Evolutionary conservation across 768 basidiomycete species (phyloP).

Genomic region (Suillus occidentalis): DNA sequence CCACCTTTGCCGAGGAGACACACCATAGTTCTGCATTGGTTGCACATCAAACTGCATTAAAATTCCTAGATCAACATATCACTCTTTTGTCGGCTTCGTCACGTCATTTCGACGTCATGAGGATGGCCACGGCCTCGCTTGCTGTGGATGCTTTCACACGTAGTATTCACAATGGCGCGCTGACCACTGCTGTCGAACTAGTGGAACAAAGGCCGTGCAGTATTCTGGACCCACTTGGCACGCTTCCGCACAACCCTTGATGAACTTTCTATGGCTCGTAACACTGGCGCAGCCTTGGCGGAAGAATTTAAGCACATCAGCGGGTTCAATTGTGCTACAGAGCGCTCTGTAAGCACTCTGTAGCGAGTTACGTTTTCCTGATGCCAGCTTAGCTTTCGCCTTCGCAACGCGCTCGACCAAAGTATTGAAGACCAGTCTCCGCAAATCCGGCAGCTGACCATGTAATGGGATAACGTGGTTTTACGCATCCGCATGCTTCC

Average conservation of each 20-base stretch:
- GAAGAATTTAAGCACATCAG: slow-evolving; percentile 28
- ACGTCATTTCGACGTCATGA: not conserved
- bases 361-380: too few species aligned
- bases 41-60: not conserved
- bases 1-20: not conserved
- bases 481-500: slow-evolving; percentile 13
- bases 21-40: not conserved
- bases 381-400: slow-evolving; percentile 13
- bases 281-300: slow-evolving; percentile 15
- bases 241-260: not conserved
- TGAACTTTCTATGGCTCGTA: not conserved
- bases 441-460: not conserved
- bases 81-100: not conserved
- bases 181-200: not conserved
- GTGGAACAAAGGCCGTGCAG: not conserved
- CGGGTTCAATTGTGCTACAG: too few species aligned
- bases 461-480: slow-evolving; percentile 11
- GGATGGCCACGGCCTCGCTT: not conserved
- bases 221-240: not conserved
- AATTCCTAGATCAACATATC: not conserved
- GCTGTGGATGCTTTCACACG: not conserved
- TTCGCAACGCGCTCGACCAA: not conserved
- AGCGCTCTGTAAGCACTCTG: too few species aligned
- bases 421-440: not conserved
- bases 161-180: not conserved